These are phyloP conservation scores for Trifolium subterraneum DNA, from an alignment of 306 rosid species.

Conservation along the genomic window DNA sequence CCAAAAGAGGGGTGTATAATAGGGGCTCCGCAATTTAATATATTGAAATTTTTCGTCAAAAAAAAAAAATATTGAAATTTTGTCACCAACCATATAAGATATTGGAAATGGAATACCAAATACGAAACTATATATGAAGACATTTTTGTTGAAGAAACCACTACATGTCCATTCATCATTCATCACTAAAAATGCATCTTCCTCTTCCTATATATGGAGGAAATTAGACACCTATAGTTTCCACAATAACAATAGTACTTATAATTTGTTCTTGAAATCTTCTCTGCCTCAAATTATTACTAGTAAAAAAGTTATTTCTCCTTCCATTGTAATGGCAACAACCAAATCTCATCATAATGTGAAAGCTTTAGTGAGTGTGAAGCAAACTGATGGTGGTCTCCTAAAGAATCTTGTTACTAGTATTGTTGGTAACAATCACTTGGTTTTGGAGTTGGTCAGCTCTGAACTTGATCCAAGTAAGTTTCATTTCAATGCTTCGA, in stretches of 20 bases:
- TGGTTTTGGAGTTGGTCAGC: constrained; percentile 47
- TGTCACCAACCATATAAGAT: background rate
- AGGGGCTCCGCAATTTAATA: too few species aligned
- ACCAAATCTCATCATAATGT: constrained; percentile 7
- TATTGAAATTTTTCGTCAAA: too few species aligned
- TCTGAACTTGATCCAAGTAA: constrained; percentile 44
- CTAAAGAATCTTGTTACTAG: constrained; percentile 24
- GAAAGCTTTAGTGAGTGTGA: constrained; percentile 39
- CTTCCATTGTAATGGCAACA: constrained; percentile 1
- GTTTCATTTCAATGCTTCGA: background rate
- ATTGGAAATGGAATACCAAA: background rate
- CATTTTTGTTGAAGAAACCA: background rate
- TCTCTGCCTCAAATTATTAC: background rate
- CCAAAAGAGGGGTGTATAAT: too few species aligned
- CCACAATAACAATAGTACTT: background rate
- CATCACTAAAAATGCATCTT: background rate
- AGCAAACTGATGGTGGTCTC: constrained; percentile 19
- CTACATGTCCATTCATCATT: background rate
- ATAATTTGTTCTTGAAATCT: background rate
- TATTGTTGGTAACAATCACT: constrained; percentile 40
- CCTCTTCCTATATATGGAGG: background rate
- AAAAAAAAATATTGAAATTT: background rate
- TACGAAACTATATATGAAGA: background rate
- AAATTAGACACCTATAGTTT: background rate
- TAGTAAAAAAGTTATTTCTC: background rate